These are phyloP conservation scores for Aspergillus terreus DNA, from an alignment of 2,329 filamentous ascomycete species.

Conservation along the genomic window DNA sequence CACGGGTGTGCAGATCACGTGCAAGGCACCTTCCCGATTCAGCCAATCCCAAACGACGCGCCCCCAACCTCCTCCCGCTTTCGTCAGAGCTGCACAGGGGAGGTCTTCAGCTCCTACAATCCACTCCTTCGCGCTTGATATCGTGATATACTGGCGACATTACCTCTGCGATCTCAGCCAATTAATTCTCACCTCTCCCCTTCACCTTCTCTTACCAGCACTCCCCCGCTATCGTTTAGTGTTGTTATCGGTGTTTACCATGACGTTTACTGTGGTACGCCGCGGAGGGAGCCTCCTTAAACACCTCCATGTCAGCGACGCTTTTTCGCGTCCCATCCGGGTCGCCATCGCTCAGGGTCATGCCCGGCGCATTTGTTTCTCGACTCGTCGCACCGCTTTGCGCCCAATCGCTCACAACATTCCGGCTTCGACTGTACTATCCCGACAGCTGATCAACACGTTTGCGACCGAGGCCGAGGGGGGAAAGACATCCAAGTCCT, in stretches of 20 bases:
- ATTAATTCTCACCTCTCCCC: background rate
- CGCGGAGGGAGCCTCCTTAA: slow-evolving; percentile 30
- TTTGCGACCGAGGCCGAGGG: slow-evolving; percentile 31
- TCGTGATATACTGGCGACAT: background rate
- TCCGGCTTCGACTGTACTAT: slow-evolving; percentile 13
- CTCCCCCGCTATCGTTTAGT: background rate
- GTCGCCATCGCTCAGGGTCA: slow-evolving; percentile 24
- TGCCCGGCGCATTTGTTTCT: slow-evolving; percentile 23
- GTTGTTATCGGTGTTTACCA: slow-evolving; percentile 11
- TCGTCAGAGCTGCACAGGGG: slow-evolving; percentile 18
- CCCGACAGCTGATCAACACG: slow-evolving; percentile 20
- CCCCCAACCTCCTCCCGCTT: slow-evolving; percentile 28
- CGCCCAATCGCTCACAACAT: slow-evolving; percentile 11
- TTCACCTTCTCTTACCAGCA: background rate
- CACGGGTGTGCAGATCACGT: slow-evolving; percentile 8
- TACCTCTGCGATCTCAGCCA: background rate
- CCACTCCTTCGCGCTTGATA: background rate
- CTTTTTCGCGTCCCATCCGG: slow-evolving; percentile 22
- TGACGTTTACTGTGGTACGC: slow-evolving; percentile 31
- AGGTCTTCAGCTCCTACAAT: slow-evolving; percentile 13
- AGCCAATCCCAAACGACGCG: slow-evolving; percentile 22
- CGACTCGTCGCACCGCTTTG: slow-evolving; percentile 12
- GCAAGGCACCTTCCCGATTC: slow-evolving; percentile 16
- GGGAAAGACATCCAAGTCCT: slow-evolving; percentile 16
- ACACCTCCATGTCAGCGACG: slow-evolving; percentile 23